A percentile compares a stretch with the other conserved stretches of the same genome.
Conservation (phyloP, 768 basidiomycete species). For the Boletus subparvulus region DNA sequence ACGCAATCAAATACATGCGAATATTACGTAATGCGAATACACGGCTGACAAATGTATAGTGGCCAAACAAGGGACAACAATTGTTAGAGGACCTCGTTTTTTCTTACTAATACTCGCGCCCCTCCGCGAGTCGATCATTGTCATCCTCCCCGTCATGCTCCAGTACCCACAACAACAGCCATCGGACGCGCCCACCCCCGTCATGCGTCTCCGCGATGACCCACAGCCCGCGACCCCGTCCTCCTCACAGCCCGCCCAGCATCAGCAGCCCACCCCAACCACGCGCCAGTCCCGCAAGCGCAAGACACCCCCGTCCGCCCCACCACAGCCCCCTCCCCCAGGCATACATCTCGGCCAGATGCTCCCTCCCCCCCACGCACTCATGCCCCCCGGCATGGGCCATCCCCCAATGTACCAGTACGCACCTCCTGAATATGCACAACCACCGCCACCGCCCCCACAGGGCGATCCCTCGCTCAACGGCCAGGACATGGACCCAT, state of each 20-base stretch:
- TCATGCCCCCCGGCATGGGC: constrained; percentile 43
- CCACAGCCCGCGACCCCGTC: constrained; percentile 24
- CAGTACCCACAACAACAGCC: constrained; percentile 28
- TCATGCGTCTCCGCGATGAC: constrained; percentile 68
- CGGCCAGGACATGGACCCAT: constrained; percentile 12
- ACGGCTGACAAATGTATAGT: constrained; percentile 5
- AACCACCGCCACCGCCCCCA: constrained; percentile 25
- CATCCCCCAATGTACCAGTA: constrained; percentile 36
- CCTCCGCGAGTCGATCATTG: constrained; percentile 30
- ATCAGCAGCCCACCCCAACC: background rate
- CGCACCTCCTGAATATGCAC: constrained; percentile 33
- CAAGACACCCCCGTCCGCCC: constrained; percentile 57
- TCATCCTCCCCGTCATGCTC: constrained; percentile 24
- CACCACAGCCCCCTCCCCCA: constrained; percentile 31
- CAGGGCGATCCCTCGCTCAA: constrained; percentile 26
- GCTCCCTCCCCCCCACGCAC: constrained; percentile 52
- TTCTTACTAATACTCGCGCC: constrained; percentile 40
- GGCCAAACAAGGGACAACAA: constrained; percentile 27
- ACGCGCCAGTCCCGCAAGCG: constrained; percentile 53
- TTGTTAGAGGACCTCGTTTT: constrained; percentile 16
- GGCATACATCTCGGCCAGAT: constrained; percentile 49
- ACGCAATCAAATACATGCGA: constrained; percentile 63
- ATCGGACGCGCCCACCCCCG: constrained; percentile 19
- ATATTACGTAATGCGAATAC: constrained; percentile 9
- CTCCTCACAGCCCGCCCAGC: constrained; percentile 15